Evolutionary conservation across 352 stramenopile species (phyloP).

Genomic region (Pythium periplocum): DNA sequence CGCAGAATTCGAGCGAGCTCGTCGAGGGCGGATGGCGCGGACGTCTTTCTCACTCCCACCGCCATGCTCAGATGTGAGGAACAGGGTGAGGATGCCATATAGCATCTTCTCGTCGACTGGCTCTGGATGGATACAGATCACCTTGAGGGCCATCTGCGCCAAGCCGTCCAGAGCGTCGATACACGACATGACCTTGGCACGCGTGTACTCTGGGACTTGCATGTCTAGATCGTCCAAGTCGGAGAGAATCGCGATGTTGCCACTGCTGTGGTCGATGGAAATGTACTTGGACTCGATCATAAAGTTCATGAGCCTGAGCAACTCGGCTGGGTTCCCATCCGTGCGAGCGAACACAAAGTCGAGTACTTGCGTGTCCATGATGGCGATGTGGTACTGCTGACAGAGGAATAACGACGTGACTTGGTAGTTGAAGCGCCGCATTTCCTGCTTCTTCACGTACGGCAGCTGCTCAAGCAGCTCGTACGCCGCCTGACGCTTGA

Average conservation of each 20-base stretch:
- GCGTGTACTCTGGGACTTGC: slow-evolving; percentile 64
- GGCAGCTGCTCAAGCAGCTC: slow-evolving; percentile 32
- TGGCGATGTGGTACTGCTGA: slow-evolving; percentile 72
- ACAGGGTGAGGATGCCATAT: slow-evolving; percentile 42
- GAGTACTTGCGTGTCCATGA: slow-evolving; percentile 77
- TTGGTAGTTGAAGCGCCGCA: slow-evolving; percentile 55
- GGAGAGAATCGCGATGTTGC: slow-evolving; percentile 56
- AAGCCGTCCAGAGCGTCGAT: slow-evolving; percentile 45
- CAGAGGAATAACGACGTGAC: slow-evolving; percentile 70
- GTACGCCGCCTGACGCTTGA: slow-evolving; percentile 32
- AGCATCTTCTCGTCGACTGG: slow-evolving; percentile 55
- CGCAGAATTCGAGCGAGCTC: slow-evolving; percentile 29
- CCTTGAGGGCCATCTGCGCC: slow-evolving; percentile 54
- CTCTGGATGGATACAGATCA: slow-evolving; percentile 66
- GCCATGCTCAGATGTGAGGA: slow-evolving; percentile 29
- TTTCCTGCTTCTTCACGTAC: slow-evolving; percentile 39
- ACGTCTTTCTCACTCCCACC: slow-evolving; percentile 22
- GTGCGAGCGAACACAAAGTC: slow-evolving; percentile 66
- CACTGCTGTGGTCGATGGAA: slow-evolving; percentile 33
- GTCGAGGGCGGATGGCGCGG: slow-evolving; percentile 32
- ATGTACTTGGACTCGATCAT: slow-evolving; percentile 71
- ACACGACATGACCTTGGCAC: slow-evolving; percentile 65
- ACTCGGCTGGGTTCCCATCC: slow-evolving; percentile 56
- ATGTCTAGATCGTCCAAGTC: slow-evolving; percentile 76
- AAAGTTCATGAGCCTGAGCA: slow-evolving; percentile 63